A percentile compares a stretch with the other conserved stretches of the same genome.
Conservation (phyloP, 768 basidiomycete species). For the Hericium alpestre region DNA sequence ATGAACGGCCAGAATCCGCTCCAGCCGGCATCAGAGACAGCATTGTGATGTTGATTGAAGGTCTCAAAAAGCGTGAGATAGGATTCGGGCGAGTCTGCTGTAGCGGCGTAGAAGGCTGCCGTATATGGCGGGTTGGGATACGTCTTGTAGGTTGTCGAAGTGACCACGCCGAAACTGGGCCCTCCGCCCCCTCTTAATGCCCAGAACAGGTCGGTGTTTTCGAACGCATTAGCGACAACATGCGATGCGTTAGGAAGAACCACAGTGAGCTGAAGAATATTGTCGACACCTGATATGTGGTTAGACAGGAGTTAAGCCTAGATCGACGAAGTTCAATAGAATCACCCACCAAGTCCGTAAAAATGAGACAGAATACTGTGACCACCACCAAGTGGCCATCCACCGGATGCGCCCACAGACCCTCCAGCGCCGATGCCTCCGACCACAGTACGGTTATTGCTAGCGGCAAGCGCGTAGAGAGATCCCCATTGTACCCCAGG, state of each 20-base stretch:
- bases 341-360: conserved; percentile 30
- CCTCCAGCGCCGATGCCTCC: conserved; percentile 32
- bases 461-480: conserved; percentile 29
- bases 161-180: conserved; percentile 37
- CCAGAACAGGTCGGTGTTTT: conserved; percentile 40
- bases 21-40: conserved; percentile 4
- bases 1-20: background rate
- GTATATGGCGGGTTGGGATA: conserved; percentile 27
- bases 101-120: conserved; percentile 13
- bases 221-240: conserved; percentile 29
- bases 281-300: background rate
- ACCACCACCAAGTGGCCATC: conserved; percentile 39
- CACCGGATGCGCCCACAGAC: conserved; percentile 37
- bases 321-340: background rate
- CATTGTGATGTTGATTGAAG: background rate
- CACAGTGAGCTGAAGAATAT: conserved; percentile 33
- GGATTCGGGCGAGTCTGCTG: conserved; percentile 1
- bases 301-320: background rate
- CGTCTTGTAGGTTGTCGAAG: conserved; percentile 35
- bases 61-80: conserved; percentile 1
- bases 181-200: conserved; percentile 44
- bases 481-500: conserved; percentile 38
- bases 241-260: conserved; percentile 32
- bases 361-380: conserved; percentile 30
- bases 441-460: conserved; percentile 30